phyloP scores from a whole-genome alignment of 148 eudicot genomes.

The Spergularia marina region DNA sequence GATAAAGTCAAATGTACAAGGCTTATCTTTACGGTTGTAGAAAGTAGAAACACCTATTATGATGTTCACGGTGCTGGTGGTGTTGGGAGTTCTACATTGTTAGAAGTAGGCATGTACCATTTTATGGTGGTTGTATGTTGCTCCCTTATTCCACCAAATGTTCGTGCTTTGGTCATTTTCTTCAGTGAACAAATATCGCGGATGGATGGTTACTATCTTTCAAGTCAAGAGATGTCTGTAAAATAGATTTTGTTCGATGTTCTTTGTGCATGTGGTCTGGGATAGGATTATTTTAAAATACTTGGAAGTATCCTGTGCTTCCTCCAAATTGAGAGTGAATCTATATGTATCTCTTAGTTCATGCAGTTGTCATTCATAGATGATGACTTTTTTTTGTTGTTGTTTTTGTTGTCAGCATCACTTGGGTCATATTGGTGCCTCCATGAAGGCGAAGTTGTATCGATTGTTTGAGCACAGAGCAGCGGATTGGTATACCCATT shows the following conservation, averaged over 20 bases:
- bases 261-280: not conserved
- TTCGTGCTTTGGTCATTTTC: not conserved
- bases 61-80: not conserved
- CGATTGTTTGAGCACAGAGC: constrained; percentile 72
- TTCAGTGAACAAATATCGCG: too few relatives aligned
- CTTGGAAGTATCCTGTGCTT: not conserved
- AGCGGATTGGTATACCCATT: constrained; percentile 52
- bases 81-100: not conserved
- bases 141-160: not conserved
- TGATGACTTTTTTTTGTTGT: constrained; percentile 6
- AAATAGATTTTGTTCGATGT: too few relatives aligned
- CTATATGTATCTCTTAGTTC: not conserved
- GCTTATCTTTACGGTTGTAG: too few relatives aligned
- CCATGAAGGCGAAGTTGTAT: constrained; percentile 70
- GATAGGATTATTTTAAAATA: not conserved
- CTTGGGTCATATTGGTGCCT: constrained; percentile 79
- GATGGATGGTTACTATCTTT: too few relatives aligned
- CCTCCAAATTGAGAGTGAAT: not conserved
- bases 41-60: too few relatives aligned
- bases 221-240: too few relatives aligned
- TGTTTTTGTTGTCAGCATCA: constrained; percentile 48
- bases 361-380: not conserved
- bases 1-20: too few relatives aligned
- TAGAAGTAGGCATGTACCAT: not conserved
- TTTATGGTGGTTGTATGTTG: not conserved